These are phyloP conservation scores for Cordia subcordata DNA, from an alignment of 257 asterid genomes.

Conservation along the genomic window DNA sequence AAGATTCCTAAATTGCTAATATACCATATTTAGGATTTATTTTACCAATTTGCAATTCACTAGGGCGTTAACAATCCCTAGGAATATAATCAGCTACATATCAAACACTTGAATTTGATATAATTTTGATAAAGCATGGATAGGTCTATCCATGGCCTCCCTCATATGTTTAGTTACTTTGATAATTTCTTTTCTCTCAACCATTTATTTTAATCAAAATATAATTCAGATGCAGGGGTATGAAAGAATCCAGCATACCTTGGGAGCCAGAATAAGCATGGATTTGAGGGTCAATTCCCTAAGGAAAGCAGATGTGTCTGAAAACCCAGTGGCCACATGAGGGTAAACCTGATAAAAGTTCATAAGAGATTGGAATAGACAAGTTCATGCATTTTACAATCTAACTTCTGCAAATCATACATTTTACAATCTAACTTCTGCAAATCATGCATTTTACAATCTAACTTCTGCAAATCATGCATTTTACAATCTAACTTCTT, in stretches of 20 bases:
- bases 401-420: too few relatives aligned
- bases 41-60: too few relatives aligned
- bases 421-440: too few relatives aligned
- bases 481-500: background rate
- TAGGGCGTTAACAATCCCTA: too few relatives aligned
- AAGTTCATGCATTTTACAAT: too few relatives aligned
- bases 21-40: too few relatives aligned
- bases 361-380: slow-evolving; percentile 11
- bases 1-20: too few relatives aligned
- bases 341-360: slow-evolving; percentile 65
- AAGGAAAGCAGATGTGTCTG: slow-evolving; percentile 92
- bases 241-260: slow-evolving; percentile 38
- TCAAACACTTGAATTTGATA: too few relatives aligned
- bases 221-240: background rate
- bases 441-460: background rate
- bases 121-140: too few relatives aligned
- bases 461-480: background rate
- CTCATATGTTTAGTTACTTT: too few relatives aligned
- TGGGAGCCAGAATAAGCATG: slow-evolving; percentile 97
- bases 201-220: background rate
- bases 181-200: background rate
- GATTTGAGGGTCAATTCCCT: slow-evolving; percentile 95
- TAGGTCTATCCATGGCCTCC: too few relatives aligned
- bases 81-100: too few relatives aligned
- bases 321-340: slow-evolving; percentile 92